Conservation (phyloP, 129 eudicot genomes). For the Kitagawia praeruptora region DNA sequence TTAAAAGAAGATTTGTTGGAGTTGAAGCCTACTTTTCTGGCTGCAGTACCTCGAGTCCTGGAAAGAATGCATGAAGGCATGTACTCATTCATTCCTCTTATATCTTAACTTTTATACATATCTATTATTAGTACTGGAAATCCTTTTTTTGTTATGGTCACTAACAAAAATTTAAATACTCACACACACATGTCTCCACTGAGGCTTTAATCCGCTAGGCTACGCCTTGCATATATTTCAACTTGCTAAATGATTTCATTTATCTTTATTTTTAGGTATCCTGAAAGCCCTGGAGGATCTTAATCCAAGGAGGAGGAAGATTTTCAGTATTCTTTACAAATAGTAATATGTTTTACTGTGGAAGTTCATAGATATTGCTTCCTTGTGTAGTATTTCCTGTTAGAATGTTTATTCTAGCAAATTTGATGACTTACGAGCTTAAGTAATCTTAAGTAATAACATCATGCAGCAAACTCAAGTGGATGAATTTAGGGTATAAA, state of each 20-base stretch:
- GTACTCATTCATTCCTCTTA: not conserved
- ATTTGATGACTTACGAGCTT: not conserved
- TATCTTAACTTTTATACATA: constrained; percentile 2
- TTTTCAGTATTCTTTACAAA: constrained; percentile 66
- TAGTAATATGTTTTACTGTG: constrained; percentile 33
- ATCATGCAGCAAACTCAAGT: constrained; percentile 65
- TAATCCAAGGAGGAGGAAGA: constrained; percentile 78
- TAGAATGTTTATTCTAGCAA: not conserved
- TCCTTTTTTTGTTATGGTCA: not conserved
- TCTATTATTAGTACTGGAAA: not conserved
- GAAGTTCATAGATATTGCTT: not conserved
- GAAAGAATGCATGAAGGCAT: constrained; percentile 88
- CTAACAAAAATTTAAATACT: not conserved
- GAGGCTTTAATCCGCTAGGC: not conserved
- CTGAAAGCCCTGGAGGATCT: constrained; percentile 75
- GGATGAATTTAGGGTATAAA: constrained; percentile 86
- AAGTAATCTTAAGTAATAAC: not conserved
- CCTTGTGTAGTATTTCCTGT: not conserved
- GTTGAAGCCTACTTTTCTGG: constrained; percentile 91
- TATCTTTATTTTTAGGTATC: constrained; percentile 46
- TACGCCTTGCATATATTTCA: not conserved
- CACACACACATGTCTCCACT: not conserved
- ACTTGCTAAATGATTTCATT: not conserved
- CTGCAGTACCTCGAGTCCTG: constrained; percentile 93
- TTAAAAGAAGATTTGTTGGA: constrained; percentile 75